phyloP scores from a whole-genome alignment of 768 basidiomycete genomes.

The Russula foetens region DNA sequence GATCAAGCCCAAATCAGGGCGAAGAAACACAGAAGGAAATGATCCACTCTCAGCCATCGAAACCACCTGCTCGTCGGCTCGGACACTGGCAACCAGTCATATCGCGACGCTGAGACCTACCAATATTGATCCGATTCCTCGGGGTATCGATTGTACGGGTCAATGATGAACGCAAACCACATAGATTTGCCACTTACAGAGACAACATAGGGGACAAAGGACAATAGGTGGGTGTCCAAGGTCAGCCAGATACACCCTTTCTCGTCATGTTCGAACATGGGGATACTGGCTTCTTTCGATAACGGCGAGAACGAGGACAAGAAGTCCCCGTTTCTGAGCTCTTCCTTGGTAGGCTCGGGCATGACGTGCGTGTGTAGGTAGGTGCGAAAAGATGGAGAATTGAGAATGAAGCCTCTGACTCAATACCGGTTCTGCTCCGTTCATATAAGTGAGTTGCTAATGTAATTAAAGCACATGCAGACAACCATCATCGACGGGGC shows the following conservation, averaged over 20 bases:
- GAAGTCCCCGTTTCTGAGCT: no score
- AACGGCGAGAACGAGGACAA: no score
- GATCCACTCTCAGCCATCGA: constrained; percentile 42
- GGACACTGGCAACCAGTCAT: background rate
- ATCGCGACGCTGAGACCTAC: background rate
- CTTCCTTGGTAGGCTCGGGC: background rate
- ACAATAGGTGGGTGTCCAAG: constrained; percentile 13
- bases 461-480: no score
- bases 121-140: constrained; percentile 21
- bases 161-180: background rate
- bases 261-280: background rate
- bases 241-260: constrained; percentile 10
- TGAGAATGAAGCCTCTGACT: no score
- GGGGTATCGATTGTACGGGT: background rate
- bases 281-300: no score
- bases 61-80: constrained; percentile 28
- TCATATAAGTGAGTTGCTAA: background rate
- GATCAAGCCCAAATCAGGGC: background rate
- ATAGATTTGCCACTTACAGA: constrained; percentile 7
- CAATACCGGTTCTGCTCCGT: background rate
- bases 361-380: background rate
- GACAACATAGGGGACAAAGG: constrained; percentile 13
- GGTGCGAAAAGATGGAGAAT: no score
- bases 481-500: no score
- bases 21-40: constrained; percentile 25